Evolutionary conservation across 2,329 filamentous ascomycete species (phyloP), one percentile per base, ranked within the genome.

Genomic region (Fusarium tuaranense): DNA sequence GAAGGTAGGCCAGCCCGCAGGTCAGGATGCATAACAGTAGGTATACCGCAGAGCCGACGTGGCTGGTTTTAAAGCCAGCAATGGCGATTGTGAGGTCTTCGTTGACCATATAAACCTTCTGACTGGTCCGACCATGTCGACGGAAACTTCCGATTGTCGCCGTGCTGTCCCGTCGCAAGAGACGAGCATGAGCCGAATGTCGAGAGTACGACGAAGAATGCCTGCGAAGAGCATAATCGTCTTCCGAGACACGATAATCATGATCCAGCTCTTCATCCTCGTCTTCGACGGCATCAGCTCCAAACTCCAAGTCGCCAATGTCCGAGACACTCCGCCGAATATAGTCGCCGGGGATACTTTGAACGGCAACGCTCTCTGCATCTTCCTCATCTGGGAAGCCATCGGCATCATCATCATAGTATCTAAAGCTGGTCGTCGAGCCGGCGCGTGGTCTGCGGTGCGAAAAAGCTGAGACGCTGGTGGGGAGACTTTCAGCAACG

Each of bases 81-180:
- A 98, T 91, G 32, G 95, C 96, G 78, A 98, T 95, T 1, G 95
- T 98, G 73, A 99, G 86, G 82, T 99, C 97, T 82, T 99, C 97
- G 48, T 94, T 97, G 68, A 92, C 88, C 83, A 99, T 95, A 83
- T 98, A 97, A 27, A 98, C 89, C 84, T 98, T 98, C 82, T 99
- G 97, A 78, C 89, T 97, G 32, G 89, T 87, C 67, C 94, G 91
- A 48, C 91, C 90, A 13, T 89, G 90, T 46, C 86, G 86, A 60
- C 88, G 90, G 72, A 88, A 87, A 78, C 93, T 94, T 34, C 86
- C 88, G 72, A 92, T 89, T 14, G 94, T 97, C 63, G 89, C 89
- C 32, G 86, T 88, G 75, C 94, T 97, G 70, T 92, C 91, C 69
- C 90, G 90, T 72, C 93, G 90, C 60, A 95, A 88, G 53, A 98